phyloP scores from a whole-genome alignment of 2,329 filamentous ascomycete genomes.

The Lasiodiplodia citricola region DNA sequence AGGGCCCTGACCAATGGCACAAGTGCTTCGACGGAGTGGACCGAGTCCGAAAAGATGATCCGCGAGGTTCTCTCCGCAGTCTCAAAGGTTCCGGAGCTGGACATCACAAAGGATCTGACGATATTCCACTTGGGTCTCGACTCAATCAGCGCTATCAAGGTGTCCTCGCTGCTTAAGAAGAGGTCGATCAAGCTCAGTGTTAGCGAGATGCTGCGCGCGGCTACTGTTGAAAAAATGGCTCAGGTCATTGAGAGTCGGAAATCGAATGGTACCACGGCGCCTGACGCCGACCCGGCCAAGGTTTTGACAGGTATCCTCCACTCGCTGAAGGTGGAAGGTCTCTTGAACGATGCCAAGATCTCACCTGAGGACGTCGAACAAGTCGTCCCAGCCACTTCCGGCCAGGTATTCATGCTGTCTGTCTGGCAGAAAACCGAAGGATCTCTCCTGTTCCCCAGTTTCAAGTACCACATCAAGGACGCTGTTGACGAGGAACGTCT shows the following conservation, averaged over 20 bases:
- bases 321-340: constrained; percentile 41
- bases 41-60: constrained; percentile 47
- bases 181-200: constrained; percentile 68
- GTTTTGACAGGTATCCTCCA: constrained; percentile 37
- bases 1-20: not conserved
- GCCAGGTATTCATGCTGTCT: constrained; percentile 81
- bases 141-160: constrained; percentile 90
- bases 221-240: constrained; percentile 70
- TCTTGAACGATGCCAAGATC: constrained; percentile 53
- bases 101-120: constrained; percentile 66
- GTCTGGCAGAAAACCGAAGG: constrained; percentile 74
- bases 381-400: constrained; percentile 72
- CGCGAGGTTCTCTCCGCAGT: constrained; percentile 58
- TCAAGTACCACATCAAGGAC: constrained; percentile 63
- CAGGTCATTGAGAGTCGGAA: constrained; percentile 35
- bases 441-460: constrained; percentile 73
- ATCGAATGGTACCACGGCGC: not conserved
- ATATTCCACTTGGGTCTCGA: constrained; percentile 88
- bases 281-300: not conserved
- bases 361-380: constrained; percentile 55
- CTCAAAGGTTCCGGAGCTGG: constrained; percentile 62
- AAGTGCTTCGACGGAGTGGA: constrained; percentile 34
- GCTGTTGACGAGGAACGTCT: constrained; percentile 50
- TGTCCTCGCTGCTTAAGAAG: constrained; percentile 72
- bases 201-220: constrained; percentile 71